These are phyloP conservation scores for Lyophyllum decastes DNA, from an alignment of 768 basidiomycete genomes.

Conservation along the genomic window DNA sequence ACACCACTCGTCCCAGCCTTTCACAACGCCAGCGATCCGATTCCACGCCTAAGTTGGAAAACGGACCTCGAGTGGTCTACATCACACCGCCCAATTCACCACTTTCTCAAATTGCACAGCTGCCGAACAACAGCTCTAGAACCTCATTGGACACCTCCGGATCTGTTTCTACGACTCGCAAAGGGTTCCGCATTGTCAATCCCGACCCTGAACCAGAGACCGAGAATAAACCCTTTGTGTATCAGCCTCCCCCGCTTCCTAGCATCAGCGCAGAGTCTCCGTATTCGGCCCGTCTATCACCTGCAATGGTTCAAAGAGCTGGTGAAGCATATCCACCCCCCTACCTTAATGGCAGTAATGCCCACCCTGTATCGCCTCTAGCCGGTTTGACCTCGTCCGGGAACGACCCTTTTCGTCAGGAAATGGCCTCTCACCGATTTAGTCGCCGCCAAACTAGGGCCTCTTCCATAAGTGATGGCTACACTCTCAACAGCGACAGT, in stretches of 20 bases:
- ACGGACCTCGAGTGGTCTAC: slow-evolving; percentile 34
- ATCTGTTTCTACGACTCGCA: slow-evolving; percentile 19
- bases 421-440: not conserved
- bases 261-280: slow-evolving; percentile 6
- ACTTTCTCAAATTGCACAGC: slow-evolving; percentile 1
- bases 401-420: not conserved
- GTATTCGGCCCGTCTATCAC: slow-evolving; percentile 19
- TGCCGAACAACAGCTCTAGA: slow-evolving; percentile 10
- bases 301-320: slow-evolving; percentile 5
- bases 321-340: slow-evolving; percentile 1
- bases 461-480: not conserved
- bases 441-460: not conserved
- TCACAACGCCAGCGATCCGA: slow-evolving; percentile 1
- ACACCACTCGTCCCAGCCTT: not conserved
- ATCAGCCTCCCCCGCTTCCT: slow-evolving; percentile 22
- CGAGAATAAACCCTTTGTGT: slow-evolving; percentile 13
- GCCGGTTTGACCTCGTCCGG: not conserved
- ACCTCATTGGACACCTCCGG: slow-evolving; percentile 15
- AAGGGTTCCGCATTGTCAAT: slow-evolving; percentile 30
- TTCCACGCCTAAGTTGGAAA: slow-evolving; percentile 2
- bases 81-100: slow-evolving; percentile 32
- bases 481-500: slow-evolving; percentile 9
- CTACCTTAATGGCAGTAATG: not conserved
- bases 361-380: not conserved
- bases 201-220: slow-evolving; percentile 29